Base-by-base conservation (phyloP, 2,329 filamentous ascomycete species). In the Pseudogymnoascus sp. region DNA sequence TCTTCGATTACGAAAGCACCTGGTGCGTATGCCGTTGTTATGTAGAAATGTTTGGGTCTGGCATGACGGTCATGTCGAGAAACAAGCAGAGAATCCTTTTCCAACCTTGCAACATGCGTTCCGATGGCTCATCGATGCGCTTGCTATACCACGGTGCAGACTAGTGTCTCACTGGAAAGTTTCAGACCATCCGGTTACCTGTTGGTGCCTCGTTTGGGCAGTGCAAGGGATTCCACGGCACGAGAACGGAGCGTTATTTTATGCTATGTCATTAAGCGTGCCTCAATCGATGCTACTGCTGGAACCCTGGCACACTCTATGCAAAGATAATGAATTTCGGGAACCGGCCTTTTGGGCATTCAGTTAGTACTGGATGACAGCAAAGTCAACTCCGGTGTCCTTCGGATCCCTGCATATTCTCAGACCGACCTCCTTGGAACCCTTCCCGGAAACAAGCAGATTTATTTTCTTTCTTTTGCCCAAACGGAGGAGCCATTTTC, bases 1-100 rank as follows among this genome's bases (percentile, higher is more conserved):
- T 99, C 80, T 99, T 99, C 75, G 94, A 99, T 76, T 99, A 99
- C 73, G 94, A 99, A 77, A 96, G 90, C 75, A 99, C 94, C 71
- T 99, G 94, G 94, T 97, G 77, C 76, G 89, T 79, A 5, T 47
- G 28, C 39, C 35, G 43, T 62, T 58, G 57, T 57, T 33, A 60
- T 57, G 25, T 58, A 50, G 37, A 38, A 47, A 57, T 22, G 28
- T 18, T 38, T 15, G 37, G 33, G 8, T 39, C 37, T 41, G 69
- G 65, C 61, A 63, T 41, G 37, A 28, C 28, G 60, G 58, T 37
- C 39, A 22, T 60, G 18, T 33, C 41, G 43, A 59, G 47, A 47
- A 20, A 20, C 33, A 60, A 57, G 37, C 20, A 36, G 6, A 18
- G 39, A 35, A 38, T 53, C 57, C 9, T 37, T n/a, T 18, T 47